Percentiles rank a stretch among this genome's conserved stretches.
Evolutionary conservation across 495 filamentous ascomycete species (phyloP).

Genomic region (Saxophila tyrrhenica): DNA sequence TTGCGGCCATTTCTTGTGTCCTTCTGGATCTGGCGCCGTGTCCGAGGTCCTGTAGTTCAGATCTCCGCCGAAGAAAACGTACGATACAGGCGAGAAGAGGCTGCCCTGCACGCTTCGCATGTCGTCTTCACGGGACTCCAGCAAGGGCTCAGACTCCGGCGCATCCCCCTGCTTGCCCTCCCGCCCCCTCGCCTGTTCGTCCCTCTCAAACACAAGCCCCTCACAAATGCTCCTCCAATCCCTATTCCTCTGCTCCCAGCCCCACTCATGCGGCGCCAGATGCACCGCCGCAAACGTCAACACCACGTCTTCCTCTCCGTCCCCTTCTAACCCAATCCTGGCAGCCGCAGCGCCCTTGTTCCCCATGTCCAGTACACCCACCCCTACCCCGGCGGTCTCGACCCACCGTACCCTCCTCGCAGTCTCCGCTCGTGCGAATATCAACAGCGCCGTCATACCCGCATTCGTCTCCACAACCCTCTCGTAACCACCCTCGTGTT

Average conservation of each 20-base stretch:
- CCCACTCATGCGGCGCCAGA: conserved; percentile 73
- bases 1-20: conserved; percentile 49
- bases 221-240: conserved; percentile 79
- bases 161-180: conserved; percentile 15
- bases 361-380: conserved; percentile 76
- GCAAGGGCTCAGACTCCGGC: conserved; percentile 35
- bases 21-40: conserved; percentile 39
- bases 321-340: conserved; percentile 43
- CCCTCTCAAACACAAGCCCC: conserved; percentile 57
- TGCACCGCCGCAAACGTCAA: conserved; percentile 84
- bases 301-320: conserved; percentile 38
- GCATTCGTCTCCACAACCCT: conserved; percentile 53
- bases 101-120: conserved; percentile 21
- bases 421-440: conserved; percentile 55
- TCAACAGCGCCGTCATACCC: conserved; percentile 80
- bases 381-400: conserved; percentile 62
- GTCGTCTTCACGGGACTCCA: conserved; percentile 25
- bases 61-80: conserved; percentile 80
- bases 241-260: conserved; percentile 56
- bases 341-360: conserved; percentile 89
- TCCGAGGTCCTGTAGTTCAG: conserved; percentile 83
- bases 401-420: conserved; percentile 44
- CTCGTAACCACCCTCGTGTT: conserved; percentile 29
- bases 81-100: conserved; percentile 62
- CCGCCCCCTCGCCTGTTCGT: conserved; percentile 6